Percentiles rank a stretch among this genome's conserved stretches.
Conservation (phyloP, 1,284 basidiomycete genomes). For the Microbotryum violaceum region DNA sequence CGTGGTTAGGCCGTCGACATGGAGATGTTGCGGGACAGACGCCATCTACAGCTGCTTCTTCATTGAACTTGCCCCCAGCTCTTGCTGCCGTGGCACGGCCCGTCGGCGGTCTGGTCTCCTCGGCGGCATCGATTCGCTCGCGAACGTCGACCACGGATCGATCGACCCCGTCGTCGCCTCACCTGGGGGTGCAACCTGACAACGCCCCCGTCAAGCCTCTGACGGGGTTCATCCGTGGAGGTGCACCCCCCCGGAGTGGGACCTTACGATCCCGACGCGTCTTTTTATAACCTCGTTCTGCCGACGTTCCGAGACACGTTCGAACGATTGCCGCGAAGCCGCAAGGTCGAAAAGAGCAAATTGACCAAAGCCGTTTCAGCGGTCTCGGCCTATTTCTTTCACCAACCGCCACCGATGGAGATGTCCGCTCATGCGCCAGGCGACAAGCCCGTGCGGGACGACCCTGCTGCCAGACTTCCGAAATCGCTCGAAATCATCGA, state of each 20-base stretch:
- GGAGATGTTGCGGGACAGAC: no score
- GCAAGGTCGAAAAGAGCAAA: constrained; percentile 46
- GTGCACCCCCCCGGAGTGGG: neutral
- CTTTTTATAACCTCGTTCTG: constrained; percentile 68
- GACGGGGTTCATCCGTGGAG: constrained; percentile 21
- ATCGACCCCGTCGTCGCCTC: constrained; percentile 18
- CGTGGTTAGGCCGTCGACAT: no score
- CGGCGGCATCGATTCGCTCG: constrained; percentile 15
- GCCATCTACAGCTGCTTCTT: no score
- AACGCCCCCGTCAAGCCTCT: constrained; percentile 23
- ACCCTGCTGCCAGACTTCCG: constrained; percentile 58
- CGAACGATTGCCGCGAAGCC: constrained; percentile 64
- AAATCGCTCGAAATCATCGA: constrained; percentile 47
- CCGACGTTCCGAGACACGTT: constrained; percentile 88
- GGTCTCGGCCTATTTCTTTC: constrained; percentile 42
- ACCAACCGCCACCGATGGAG: constrained; percentile 31
- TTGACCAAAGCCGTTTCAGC: constrained; percentile 39
- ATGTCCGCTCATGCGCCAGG: constrained; percentile 34
- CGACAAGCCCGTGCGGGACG: constrained; percentile 39
- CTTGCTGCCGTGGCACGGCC: neutral
- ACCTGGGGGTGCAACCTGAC: constrained; percentile 11
- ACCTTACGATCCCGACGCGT: constrained; percentile 16
- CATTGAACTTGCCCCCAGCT: no score
- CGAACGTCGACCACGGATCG: constrained; percentile 10
- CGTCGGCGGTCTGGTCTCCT: constrained; percentile 4